These are phyloP conservation scores for Hymenoscyphus albidus DNA, from an alignment of 2,329 filamentous ascomycete genomes.

Conservation along the genomic window DNA sequence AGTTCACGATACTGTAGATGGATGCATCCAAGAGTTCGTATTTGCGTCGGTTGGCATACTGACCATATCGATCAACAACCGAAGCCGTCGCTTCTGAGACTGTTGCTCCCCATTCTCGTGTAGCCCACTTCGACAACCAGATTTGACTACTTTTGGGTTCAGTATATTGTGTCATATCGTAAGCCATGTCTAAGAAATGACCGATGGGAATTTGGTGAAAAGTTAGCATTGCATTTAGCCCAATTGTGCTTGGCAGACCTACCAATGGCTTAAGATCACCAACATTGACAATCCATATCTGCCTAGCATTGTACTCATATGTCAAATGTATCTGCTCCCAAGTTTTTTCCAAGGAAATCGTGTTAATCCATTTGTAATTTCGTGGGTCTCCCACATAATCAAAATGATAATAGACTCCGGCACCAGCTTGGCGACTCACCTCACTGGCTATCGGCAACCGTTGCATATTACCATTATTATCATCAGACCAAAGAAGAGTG, in stretches of 20 bases:
- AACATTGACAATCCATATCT: conserved; percentile 58
- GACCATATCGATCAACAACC: conserved; percentile 15
- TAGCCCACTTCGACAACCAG: conserved; percentile 16
- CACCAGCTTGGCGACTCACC: conserved; percentile 52
- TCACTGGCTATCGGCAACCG: conserved; percentile 57
- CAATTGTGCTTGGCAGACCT: background rate
- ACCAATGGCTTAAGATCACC: conserved; percentile 60
- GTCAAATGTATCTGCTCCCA: conserved; percentile 59
- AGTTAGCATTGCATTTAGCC: background rate
- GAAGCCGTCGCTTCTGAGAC: conserved; percentile 13
- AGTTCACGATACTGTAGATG: conserved; percentile 19
- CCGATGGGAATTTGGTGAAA: conserved; percentile 19
- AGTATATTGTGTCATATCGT: conserved; percentile 17
- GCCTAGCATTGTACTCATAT: conserved; percentile 47
- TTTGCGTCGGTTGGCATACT: conserved; percentile 15
- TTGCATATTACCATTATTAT: conserved; percentile 64
- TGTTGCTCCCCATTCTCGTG: conserved; percentile 17
- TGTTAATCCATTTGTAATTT: conserved; percentile 40
- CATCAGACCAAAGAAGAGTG: conserved; percentile 65
- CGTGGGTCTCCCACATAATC: conserved; percentile 47
- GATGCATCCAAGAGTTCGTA: conserved; percentile 18
- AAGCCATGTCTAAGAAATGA: conserved; percentile 17
- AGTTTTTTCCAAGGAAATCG: conserved; percentile 42
- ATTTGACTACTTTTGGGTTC: conserved; percentile 13
- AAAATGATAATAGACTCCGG: conserved; percentile 61